Evolutionary conservation across 441 rosid genomes (phyloP).

Genomic region (Adansonia grandidieri): DNA sequence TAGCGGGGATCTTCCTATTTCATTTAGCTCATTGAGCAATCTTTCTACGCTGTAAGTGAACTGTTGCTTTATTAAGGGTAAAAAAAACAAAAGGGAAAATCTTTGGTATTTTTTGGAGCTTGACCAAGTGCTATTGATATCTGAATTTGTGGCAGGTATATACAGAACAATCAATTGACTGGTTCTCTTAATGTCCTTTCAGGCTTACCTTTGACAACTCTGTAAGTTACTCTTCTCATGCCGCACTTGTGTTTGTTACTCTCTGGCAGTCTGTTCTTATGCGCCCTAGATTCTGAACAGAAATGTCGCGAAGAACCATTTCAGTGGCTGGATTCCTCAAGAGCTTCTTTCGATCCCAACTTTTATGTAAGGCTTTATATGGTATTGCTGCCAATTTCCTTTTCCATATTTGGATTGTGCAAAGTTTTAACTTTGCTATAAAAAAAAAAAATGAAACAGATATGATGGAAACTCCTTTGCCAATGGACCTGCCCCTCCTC

Average conservation of each 20-base stretch:
- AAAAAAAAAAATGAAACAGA: slow-evolving; percentile 53
- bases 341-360: slow-evolving; percentile 66
- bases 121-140: slow-evolving; percentile 31
- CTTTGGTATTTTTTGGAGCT: slow-evolving; percentile 17
- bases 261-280: slow-evolving; percentile 26
- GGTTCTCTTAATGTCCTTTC: slow-evolving; percentile 77
- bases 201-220: slow-evolving; percentile 63
- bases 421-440: slow-evolving; percentile 30
- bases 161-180: slow-evolving; percentile 90
- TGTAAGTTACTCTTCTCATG: slow-evolving; percentile 58
- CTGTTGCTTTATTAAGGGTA: slow-evolving; percentile 25
- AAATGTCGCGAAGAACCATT: slow-evolving; percentile 86
- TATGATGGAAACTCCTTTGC: slow-evolving; percentile 83
- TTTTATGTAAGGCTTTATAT: slow-evolving; percentile 62
- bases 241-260: background rate
- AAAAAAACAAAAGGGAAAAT: background rate
- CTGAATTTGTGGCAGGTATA: slow-evolving; percentile 58
- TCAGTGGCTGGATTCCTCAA: slow-evolving; percentile 86
- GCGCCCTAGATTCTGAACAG: slow-evolving; percentile 45
- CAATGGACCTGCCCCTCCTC: slow-evolving; percentile 79
- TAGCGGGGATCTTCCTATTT: slow-evolving; percentile 86
- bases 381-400: slow-evolving; percentile 8
- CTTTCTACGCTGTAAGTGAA: slow-evolving; percentile 80
- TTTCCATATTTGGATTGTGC: slow-evolving; percentile 17
- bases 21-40: slow-evolving; percentile 66